A percentile compares a stretch with the other conserved stretches of the same genome.
Evolutionary conservation across 257 asterid species (phyloP).

Genomic region (Paraleonurus japonicus): DNA sequence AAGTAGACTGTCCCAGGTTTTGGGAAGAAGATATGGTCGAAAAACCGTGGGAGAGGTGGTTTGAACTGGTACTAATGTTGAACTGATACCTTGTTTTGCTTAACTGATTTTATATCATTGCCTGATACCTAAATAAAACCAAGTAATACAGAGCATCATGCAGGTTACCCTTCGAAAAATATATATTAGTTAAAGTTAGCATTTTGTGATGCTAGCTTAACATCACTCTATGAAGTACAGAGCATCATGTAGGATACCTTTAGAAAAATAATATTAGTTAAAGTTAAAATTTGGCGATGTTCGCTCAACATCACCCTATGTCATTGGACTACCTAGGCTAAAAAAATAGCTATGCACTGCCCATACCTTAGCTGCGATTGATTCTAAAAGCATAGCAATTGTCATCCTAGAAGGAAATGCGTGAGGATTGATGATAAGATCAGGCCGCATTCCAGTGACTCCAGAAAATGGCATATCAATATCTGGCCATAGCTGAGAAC

Average conservation of each 20-base stretch:
- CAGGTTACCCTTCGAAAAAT: background rate
- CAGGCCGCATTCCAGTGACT: slow-evolving; percentile 91
- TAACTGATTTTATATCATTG: background rate
- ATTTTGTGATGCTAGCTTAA: background rate
- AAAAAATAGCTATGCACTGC: slow-evolving; percentile 11
- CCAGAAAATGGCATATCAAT: slow-evolving; percentile 94
- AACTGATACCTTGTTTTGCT: background rate
- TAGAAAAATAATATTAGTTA: background rate
- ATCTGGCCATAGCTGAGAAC: slow-evolving; percentile 97
- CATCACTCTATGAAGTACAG: background rate
- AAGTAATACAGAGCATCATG: background rate
- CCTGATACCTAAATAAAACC: background rate
- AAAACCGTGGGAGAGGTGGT: background rate
- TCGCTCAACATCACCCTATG: background rate
- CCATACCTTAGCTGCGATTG: slow-evolving; percentile 95
- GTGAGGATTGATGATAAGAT: slow-evolving; percentile 96
- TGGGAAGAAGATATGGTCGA: background rate
- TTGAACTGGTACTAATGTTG: background rate
- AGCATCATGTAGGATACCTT: too few species aligned
- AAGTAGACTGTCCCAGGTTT: background rate
- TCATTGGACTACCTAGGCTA: background rate
- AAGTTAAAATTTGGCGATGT: background rate
- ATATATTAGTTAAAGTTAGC: background rate
- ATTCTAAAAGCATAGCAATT: slow-evolving; percentile 95
- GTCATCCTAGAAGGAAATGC: slow-evolving; percentile 99